Base-by-base conservation (phyloP, 1,284 basidiomycete genomes). In the Rhodotorula sp. region DNA sequence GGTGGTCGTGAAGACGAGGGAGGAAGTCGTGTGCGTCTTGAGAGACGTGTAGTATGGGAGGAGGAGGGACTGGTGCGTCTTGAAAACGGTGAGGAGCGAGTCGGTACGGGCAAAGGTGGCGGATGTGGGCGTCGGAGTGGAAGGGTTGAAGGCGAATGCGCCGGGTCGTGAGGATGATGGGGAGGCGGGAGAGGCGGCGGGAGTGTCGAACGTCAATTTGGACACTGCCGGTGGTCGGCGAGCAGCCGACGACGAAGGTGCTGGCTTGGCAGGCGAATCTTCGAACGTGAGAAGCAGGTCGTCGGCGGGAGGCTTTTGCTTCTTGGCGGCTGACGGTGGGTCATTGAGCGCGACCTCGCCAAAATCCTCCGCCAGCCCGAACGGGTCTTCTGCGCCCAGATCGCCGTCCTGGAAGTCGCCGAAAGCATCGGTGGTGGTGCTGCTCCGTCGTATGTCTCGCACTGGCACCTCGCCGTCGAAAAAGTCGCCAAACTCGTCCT, bases 401-500 rank as follows among this genome's bases (percentile, higher is more conserved):
- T 53, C 70, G 27, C 67, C 80, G 41, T 87, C 87, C 21, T 88
- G 84, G 75, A 89, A 87, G 74, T 88, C 85, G 23, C 86, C 86
- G 79, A 88, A 84, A 70, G 87, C 85, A 46, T 84, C 85, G 48
- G 72, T 73, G 13, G 46, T 50, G 19, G 4, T 25, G 21, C 21
- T 21, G 23, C 16, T 12, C 45, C 41, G 42, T 52, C 61, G 44
- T 14, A 8, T n/a, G 44, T 9, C 41, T 21, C 56, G 46, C 23
- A 2, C 12, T 52, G 7, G 13, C 17, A 13, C 44, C 17, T 58
- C 58, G 16, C 74, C 63, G 27, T 74, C 80, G 58, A 86, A 80
- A 56, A 88, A 96, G 80, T 96, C 93, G 1, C 93, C 94, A 83
- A 97, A 98, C 52, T 95, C 94, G 75, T 96, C 92, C 68, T 92